Conservation (phyloP, 495 filamentous ascomycete genomes). For the Massariosphaeria phaeospora region DNA sequence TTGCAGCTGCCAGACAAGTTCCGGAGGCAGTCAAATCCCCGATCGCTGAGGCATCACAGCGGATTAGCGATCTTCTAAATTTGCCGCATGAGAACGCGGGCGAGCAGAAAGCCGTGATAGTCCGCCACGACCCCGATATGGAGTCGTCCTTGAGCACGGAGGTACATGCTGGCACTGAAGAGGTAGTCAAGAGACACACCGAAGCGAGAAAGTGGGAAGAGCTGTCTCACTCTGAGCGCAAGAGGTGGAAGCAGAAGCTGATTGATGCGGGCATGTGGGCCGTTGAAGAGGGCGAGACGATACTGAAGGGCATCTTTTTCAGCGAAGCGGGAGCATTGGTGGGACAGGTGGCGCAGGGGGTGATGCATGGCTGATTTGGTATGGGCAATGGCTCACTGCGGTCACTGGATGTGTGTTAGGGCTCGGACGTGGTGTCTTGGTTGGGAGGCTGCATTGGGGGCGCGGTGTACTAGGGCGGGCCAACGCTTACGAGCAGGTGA, state of each 20-base stretch:
- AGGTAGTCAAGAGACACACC: conserved; percentile 45
- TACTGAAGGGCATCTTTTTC: conserved; percentile 73
- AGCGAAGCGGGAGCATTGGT: conserved; percentile 54
- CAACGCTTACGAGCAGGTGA: no score
- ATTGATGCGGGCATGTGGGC: conserved; percentile 68
- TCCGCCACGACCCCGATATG: conserved; percentile 24
- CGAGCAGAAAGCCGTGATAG: conserved; percentile 16
- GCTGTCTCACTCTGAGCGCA: conserved; percentile 52
- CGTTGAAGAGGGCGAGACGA: conserved; percentile 62
- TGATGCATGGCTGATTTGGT: conserved; percentile 21
- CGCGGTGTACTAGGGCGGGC: neutral
- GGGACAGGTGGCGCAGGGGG: conserved; percentile 27
- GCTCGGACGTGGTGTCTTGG: conserved; percentile 2
- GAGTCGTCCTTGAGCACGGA: conserved; percentile 26
- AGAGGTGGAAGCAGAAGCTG: conserved; percentile 64
- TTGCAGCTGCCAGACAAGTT: conserved; percentile 10
- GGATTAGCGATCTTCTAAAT: conserved; percentile 28
- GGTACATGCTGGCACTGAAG: conserved; percentile 33
- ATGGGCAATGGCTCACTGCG: no score
- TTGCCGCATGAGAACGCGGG: conserved; percentile 5
- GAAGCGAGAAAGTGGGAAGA: conserved; percentile 61
- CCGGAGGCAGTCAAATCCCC: conserved; percentile 7
- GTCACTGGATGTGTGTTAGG: conserved; percentile 7
- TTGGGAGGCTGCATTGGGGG: neutral
- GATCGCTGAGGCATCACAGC: conserved; percentile 11